Evolutionary conservation across 257 asterid genomes (phyloP).

Genomic region (Echites panduratus): DNA sequence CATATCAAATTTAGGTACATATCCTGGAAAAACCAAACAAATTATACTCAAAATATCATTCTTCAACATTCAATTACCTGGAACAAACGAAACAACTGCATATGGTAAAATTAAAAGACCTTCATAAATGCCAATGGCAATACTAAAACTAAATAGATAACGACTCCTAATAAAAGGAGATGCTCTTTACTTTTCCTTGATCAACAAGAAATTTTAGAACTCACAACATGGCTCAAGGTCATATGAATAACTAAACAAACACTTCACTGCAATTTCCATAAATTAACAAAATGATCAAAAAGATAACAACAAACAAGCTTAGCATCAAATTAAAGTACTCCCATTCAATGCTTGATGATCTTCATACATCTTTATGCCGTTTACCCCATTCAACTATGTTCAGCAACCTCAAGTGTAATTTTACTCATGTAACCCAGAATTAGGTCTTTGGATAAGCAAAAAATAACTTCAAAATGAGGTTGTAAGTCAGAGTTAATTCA

Average conservation of each 20-base stretch:
- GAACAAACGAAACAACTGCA: background rate
- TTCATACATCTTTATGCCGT: background rate
- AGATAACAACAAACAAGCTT: no score
- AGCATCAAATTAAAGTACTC: background rate
- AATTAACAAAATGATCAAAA: background rate
- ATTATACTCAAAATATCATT: background rate
- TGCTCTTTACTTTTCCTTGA: background rate
- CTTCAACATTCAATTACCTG: background rate
- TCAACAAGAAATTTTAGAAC: background rate
- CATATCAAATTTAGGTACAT: background rate
- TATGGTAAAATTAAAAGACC: background rate
- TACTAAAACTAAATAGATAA: background rate
- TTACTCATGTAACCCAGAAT: background rate
- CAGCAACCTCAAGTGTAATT: background rate
- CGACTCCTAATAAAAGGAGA: background rate
- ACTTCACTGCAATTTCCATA: background rate
- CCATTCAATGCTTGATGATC: background rate
- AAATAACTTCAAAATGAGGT: background rate
- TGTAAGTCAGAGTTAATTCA: background rate
- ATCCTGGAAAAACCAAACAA: background rate
- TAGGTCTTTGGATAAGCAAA: background rate
- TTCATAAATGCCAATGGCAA: background rate
- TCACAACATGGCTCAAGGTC: background rate
- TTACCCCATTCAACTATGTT: background rate
- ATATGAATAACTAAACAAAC: background rate